phyloP scores from a whole-genome alignment of 2,329 filamentous ascomycete genomes.

The Talaromyces atroroseus region DNA sequence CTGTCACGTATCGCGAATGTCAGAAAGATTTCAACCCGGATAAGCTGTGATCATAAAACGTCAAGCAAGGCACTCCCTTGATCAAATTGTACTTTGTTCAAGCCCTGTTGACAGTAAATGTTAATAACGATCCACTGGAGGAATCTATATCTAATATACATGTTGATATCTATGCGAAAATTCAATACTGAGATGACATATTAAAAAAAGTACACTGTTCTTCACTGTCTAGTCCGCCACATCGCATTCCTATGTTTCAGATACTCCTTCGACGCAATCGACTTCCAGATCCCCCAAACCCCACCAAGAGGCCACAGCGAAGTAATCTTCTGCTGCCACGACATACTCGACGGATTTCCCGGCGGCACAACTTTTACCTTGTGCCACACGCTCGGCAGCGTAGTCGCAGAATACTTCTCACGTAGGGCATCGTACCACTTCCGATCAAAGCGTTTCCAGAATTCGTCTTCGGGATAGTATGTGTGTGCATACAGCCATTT shows the following conservation, averaged over 20 bases:
- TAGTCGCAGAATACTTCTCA: conserved; percentile 33
- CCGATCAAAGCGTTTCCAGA: conserved; percentile 40
- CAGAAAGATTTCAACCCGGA: too few relatives aligned
- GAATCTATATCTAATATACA: too few relatives aligned
- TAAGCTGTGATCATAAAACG: too few relatives aligned
- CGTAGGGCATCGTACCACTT: conserved; percentile 34
- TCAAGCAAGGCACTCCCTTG: too few relatives aligned
- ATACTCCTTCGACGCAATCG: conserved; percentile 14
- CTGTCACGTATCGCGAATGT: too few relatives aligned
- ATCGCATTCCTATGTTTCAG: conserved; percentile 12
- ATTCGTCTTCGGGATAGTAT: conserved; percentile 63
- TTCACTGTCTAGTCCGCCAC: conserved; percentile 10
- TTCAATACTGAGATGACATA: neutral
- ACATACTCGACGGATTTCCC: conserved; percentile 14
- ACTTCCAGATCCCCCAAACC: conserved; percentile 15
- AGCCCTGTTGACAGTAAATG: too few relatives aligned
- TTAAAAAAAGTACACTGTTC: too few relatives aligned
- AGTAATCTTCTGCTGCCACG: conserved; percentile 12
- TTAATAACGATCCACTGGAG: too few relatives aligned
- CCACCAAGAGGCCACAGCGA: conserved; percentile 10
- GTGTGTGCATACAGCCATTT: conserved; percentile 87
- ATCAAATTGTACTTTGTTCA: too few relatives aligned
- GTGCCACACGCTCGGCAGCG: conserved; percentile 32
- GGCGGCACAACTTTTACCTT: conserved; percentile 23
- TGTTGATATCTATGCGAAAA: neutral